Conservation (phyloP, 768 basidiomycete genomes). For the Rhizopogon vinicolor region DNA sequence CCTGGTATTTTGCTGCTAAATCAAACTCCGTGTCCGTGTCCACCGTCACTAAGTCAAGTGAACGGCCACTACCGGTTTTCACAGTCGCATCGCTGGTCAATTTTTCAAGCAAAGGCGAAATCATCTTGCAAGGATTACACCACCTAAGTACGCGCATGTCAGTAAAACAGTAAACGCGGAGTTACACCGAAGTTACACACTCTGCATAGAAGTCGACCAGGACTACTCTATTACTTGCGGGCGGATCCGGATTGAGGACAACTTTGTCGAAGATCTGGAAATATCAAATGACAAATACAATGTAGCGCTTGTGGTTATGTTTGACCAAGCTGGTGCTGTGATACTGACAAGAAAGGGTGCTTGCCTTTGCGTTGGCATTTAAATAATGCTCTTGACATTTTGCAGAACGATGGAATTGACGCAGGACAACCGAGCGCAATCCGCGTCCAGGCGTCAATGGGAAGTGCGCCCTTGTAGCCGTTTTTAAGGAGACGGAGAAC, state of each 20-base stretch:
- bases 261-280: constrained; percentile 32
- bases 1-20: constrained; percentile 51
- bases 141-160: constrained; percentile 41
- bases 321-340: constrained; percentile 2
- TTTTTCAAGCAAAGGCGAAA: constrained; percentile 66
- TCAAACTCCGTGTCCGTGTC: constrained; percentile 51
- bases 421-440: constrained; percentile 4
- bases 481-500: constrained; percentile 8
- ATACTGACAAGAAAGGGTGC: constrained; percentile 7
- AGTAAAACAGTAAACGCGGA: neutral
- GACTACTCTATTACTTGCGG: constrained; percentile 46
- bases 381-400: constrained; percentile 32
- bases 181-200: constrained; percentile 36
- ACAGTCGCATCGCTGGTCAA: constrained; percentile 41
- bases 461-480: constrained; percentile 7
- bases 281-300: neutral
- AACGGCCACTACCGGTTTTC: constrained; percentile 47
- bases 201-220: constrained; percentile 81
- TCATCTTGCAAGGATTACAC: constrained; percentile 72
- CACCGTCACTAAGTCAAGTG: constrained; percentile 70
- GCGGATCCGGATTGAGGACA: constrained; percentile 20
- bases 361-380: constrained; percentile 42
- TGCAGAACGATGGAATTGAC: constrained; percentile 39
- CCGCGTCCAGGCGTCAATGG: constrained; percentile 4
- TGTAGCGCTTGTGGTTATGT: constrained; percentile 2